Base-by-base conservation (phyloP, 2,329 filamentous ascomycete species). In the Geosmithia putterillii region DNA sequence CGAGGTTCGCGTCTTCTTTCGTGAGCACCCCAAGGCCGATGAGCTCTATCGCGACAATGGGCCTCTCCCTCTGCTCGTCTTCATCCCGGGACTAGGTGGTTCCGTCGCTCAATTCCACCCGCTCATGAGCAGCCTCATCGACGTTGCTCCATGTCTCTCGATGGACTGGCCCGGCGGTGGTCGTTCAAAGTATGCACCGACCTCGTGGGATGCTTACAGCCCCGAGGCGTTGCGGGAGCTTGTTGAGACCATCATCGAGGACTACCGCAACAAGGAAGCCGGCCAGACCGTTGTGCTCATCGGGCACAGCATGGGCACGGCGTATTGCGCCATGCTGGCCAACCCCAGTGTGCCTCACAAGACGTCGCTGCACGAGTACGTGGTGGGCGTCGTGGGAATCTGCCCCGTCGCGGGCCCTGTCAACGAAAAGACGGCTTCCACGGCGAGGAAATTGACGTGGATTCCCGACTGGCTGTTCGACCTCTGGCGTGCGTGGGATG, bases 151-250 rank as follows among this genome's bases (percentile, higher is more conserved):
- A 40, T 94, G 89, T 58, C 71, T 46, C 50, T 85, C 87, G 4
- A 79, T 96, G 48, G 92, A 98, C 58, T 70, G 95, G 4, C 90
- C 92, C 1, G 92, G 92, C 35, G 94, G 89, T 53, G 92, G 92
- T 23, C 68, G 81, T 19, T 95, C 90, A 2, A 66, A 73, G 8
- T 94, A 90, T 60, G 67, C 73, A 15, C 82, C 83, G 18, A 76
- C 67, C 15, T 61, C 71, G 19, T 89, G 85, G 80, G 72, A 78
- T 38, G 87, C 90, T 7, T 98, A 96, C 58, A 81, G 77, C 0
- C 78, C 81, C 1, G 76, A 87, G 36, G 79, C 84, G 2, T 68
- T 96, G 20, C 77, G 76, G 4, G 82, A 87, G 51, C 68, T 98
- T 10, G 68, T 95, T 14, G 80, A 81, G 45, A 72, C 69, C 1